A percentile compares a stretch with the other conserved stretches of the same genome.
These are phyloP conservation scores for Pholiota microspora DNA, from an alignment of 768 basidiomycete genomes.

Conservation along the genomic window DNA sequence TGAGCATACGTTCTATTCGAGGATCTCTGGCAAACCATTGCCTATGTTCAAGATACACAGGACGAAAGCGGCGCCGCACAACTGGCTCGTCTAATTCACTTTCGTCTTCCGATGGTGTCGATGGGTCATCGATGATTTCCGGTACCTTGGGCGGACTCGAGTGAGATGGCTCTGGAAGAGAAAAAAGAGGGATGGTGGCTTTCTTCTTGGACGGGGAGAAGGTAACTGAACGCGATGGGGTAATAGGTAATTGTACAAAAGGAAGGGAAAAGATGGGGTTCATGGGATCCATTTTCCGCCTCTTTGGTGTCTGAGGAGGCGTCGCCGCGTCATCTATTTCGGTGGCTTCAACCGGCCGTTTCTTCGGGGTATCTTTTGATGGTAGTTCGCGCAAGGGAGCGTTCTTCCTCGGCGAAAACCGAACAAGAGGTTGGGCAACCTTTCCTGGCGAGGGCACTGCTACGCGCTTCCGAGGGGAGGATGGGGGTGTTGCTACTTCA, in stretches of 20 bases:
- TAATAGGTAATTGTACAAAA: background rate
- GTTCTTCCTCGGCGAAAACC: conserved; percentile 12
- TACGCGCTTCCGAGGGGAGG: conserved; percentile 19
- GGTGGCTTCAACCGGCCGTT: conserved; percentile 25
- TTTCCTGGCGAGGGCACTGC: conserved; percentile 22
- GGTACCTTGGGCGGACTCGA: conserved; percentile 5
- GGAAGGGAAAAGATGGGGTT: background rate
- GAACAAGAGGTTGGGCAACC: conserved; percentile 11
- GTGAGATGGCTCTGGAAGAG: background rate
- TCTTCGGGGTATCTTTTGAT: conserved; percentile 36
- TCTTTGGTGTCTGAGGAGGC: conserved; percentile 42
- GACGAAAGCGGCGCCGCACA: conserved; percentile 40
- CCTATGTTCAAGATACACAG: conserved; percentile 47
- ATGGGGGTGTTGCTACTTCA: background rate
- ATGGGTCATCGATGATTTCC: background rate
- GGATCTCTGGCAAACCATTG: conserved; percentile 47
- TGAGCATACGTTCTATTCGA: conserved; percentile 29
- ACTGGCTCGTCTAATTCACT: conserved; percentile 19
- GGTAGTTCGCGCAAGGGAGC: conserved; percentile 29
- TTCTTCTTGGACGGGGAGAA: background rate
- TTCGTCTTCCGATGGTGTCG: conserved; percentile 18
- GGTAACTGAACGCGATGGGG: background rate
- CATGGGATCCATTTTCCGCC: conserved; percentile 27
- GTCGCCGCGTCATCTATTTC: conserved; percentile 22
- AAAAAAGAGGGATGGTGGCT: background rate